Evolutionary conservation across 2,329 filamentous ascomycete genomes (phyloP), one percentile per base, ranked within the genome.

Genomic region (Cadophora sp.): DNA sequence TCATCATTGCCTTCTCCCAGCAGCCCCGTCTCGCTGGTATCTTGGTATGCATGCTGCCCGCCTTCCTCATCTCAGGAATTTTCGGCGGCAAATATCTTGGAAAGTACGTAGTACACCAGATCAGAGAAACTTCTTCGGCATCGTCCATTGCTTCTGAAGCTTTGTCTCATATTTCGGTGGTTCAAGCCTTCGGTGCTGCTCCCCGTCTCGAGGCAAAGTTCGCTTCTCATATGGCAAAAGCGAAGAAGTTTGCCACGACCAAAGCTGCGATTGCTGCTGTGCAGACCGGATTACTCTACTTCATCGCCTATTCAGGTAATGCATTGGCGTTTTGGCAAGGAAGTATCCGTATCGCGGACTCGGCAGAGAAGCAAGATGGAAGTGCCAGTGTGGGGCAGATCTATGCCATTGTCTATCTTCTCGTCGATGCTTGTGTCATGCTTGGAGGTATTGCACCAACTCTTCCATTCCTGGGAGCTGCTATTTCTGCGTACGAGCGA

Each of bases 311-410:
- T 20, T 81, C 83, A 2, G 84, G 83, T 2, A 87, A 87, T 73
- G 84, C 82, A 11, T 76, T 88, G 6, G 85, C 85, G 0, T 88
- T 87, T 71, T 88, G 84, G 84, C 82, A 86, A 73, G 86, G 85
- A 62, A 85, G 82, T 68, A 79, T 77, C 36, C 79, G 78, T 16
- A 83, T 88, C 51, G 84, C 84, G 11, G 74, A 78, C 4, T 61
- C 72, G 4, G 70, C 68, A 11, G 55, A 53, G 22, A 53, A 58
- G 30, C 41, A 69, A n/a, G 64, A 64, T 27, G 51, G 39, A 18
- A 62, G 55, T 27, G 66, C 68, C 22, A 71, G 72, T 8, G 72
- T 74, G 7, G 73, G 78, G 45, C 82, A 83, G 56, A 67, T 69
- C 1, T 86, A 84, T 64, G 83, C 83, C 1, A 83, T 85, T 5